Base-by-base conservation (phyloP, 352 stramenopile genomes). In the Globisporangium canariense region DNA sequence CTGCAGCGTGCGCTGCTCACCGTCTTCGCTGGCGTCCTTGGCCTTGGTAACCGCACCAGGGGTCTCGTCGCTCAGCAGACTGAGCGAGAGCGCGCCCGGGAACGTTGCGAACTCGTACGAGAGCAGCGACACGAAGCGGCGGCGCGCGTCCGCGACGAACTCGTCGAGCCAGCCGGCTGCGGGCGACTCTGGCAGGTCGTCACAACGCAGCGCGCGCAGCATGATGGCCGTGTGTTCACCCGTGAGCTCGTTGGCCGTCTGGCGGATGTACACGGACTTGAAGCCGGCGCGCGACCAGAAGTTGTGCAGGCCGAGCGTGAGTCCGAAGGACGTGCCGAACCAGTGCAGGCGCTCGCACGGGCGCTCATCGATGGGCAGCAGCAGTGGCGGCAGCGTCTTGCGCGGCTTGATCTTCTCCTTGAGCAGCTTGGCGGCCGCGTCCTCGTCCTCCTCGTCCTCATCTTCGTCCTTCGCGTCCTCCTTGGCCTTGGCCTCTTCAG, bases 181-280 rank as follows among this genome's bases (percentile, higher is more conserved):
- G 2, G 91, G 90, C 18, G 88, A 74, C 49, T 89, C 83, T 2
- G 82, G 79, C 32, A 97, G 63, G 56, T 93, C 89, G 51, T 95
- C 78, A 52, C 83, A 92, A 59, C 72, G 75, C 62, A 94, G 73
- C 14, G 79, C 75, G 50, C 82, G 82, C 67, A 94, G 72, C 81
- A 98, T 81, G 67, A 99, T 99, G 14, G 92, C 82, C 32, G 96
- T 99, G 73, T 99, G 96, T 76, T 99, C 98, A 25, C 97, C 98
- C 30, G 98, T 99, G 51, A 99, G 86, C 41, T 99, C 96, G 76
- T 99, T 99, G n/a, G 96, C 83, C 7, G 97, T 99, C 79, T 99
- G 97, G 0, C 98, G 93, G 36, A 99, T 81, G 74, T 99, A 99
- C 22, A 99, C 88, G 6, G 98, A 88, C 47, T 86, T 85, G 80